Evolutionary conservation across 2,329 filamentous ascomycete species (phyloP).

Genomic region (Coniochaeta hoffmannii): DNA sequence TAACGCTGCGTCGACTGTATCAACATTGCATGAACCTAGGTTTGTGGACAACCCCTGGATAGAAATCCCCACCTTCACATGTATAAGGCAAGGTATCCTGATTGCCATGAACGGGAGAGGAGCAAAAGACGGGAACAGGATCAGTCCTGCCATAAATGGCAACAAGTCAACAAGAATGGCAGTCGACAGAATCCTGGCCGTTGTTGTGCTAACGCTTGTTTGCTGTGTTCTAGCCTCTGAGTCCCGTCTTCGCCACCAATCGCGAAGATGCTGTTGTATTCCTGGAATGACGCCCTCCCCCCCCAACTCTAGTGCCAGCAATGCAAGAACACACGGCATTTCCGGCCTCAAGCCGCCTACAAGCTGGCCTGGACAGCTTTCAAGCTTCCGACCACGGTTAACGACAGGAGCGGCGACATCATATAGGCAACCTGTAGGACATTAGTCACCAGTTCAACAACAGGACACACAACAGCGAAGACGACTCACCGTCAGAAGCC

Average conservation of each 20-base stretch:
- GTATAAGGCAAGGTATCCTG: background rate
- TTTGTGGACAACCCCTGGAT: background rate
- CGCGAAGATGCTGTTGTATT: too few relatives aligned
- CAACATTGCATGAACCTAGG: background rate
- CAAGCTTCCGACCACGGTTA: conserved; percentile 27
- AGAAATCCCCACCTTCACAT: background rate
- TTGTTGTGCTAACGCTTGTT: background rate
- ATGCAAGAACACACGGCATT: too few relatives aligned
- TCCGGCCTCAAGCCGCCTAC: background rate
- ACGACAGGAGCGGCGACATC: conserved; percentile 27
- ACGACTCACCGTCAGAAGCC: conserved; percentile 32
- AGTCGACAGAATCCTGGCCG: background rate
- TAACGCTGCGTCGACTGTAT: too few relatives aligned
- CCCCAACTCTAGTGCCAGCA: too few relatives aligned
- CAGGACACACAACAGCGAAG: too few relatives aligned
- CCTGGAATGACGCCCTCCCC: too few relatives aligned
- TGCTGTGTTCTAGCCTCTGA: background rate
- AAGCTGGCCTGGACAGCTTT: conserved; percentile 21
- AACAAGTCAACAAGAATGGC: background rate
- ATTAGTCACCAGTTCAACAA: background rate
- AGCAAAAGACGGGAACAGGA: background rate
- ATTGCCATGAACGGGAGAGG: background rate
- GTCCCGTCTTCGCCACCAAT: background rate
- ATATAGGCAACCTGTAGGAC: conserved; percentile 24
- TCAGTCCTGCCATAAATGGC: background rate